A percentile compares a stretch with the other conserved stretches of the same genome.
Evolutionary conservation across 2,329 filamentous ascomycete genomes (phyloP).

Genomic region (Geoglossum cookeanum): DNA sequence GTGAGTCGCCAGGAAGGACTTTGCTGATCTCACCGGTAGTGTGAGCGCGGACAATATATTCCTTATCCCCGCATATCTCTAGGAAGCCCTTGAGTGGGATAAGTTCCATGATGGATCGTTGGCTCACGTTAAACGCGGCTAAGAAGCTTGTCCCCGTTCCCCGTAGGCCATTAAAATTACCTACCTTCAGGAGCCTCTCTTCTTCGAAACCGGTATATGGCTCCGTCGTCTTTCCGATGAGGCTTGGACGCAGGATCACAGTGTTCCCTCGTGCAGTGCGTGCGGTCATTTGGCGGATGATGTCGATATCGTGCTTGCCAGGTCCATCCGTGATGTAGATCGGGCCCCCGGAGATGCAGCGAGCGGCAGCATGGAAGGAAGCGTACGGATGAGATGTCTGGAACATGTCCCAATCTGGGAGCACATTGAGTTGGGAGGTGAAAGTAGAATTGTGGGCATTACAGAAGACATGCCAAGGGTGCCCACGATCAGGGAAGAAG

Average conservation of each 20-base stretch:
- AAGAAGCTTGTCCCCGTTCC: slow-evolving; percentile 57
- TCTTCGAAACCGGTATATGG: slow-evolving; percentile 63
- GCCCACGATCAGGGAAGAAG: slow-evolving; percentile 74
- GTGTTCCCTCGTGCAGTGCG: slow-evolving; percentile 52
- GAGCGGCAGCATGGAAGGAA: slow-evolving; percentile 71
- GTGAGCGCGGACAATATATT: slow-evolving; percentile 60
- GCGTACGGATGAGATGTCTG: slow-evolving; percentile 51
- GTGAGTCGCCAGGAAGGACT: slow-evolving; percentile 16
- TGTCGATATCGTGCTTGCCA: slow-evolving; percentile 52
- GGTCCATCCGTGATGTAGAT: slow-evolving; percentile 89
- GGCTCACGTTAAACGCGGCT: slow-evolving; percentile 66
- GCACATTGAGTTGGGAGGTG: slow-evolving; percentile 63
- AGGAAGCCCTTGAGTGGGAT: slow-evolving; percentile 54
- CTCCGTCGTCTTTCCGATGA: slow-evolving; percentile 50
- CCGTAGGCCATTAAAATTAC: slow-evolving; percentile 52
- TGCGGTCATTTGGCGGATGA: slow-evolving; percentile 70
- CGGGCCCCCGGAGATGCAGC: slow-evolving; percentile 77
- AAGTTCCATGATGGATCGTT: slow-evolving; percentile 43
- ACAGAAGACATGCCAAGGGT: slow-evolving; percentile 88
- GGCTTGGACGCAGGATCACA: slow-evolving; percentile 61
- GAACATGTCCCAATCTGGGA: slow-evolving; percentile 74
- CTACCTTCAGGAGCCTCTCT: slow-evolving; percentile 53
- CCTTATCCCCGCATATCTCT: slow-evolving; percentile 36
- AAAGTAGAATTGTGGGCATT: slow-evolving; percentile 81
- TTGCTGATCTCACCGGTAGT: slow-evolving; percentile 41